Percentiles rank a stretch among this genome's conserved stretches.
Evolutionary conservation across 768 basidiomycete species (phyloP).

Genomic region (Tephrocybe rancida): DNA sequence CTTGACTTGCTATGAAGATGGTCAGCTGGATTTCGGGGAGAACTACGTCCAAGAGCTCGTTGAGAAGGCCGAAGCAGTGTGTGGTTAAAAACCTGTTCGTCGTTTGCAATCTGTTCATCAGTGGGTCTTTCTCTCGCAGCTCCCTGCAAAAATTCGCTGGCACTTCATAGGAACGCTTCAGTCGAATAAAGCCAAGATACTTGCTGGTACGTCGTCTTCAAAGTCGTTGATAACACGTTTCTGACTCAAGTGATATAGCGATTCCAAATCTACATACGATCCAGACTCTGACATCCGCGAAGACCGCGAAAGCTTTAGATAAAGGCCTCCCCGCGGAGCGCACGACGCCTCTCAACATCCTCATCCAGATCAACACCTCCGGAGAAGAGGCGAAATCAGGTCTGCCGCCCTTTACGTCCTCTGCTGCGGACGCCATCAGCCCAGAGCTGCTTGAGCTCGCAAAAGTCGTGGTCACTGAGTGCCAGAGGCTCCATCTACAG

Average conservation of each 20-base stretch:
- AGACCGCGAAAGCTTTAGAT: slow-evolving; percentile 79
- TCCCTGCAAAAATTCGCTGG: slow-evolving; percentile 91
- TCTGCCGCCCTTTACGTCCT: slow-evolving; percentile 55
- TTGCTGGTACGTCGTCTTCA: slow-evolving; percentile 61
- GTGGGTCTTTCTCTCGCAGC: slow-evolving; percentile 41
- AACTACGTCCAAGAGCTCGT: slow-evolving; percentile 95
- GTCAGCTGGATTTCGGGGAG: slow-evolving; percentile 93
- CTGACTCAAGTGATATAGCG: slow-evolving; percentile 43
- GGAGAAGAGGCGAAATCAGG: slow-evolving; percentile 93
- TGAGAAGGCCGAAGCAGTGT: slow-evolving; percentile 77
- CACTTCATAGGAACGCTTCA: slow-evolving; percentile 96
- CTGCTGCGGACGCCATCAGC: slow-evolving; percentile 27
- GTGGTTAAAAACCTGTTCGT: slow-evolving; percentile 13
- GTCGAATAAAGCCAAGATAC: slow-evolving; percentile 90
- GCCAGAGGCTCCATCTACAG: slow-evolving; percentile 74
- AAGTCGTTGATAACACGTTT: neutral
- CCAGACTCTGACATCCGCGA: slow-evolving; percentile 84
- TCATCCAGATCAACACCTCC: slow-evolving; percentile 95
- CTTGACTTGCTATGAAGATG: slow-evolving; percentile 75
- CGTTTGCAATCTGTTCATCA: slow-evolving; percentile 1
- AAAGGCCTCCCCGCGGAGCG: slow-evolving; percentile 67
- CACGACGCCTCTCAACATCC: slow-evolving; percentile 67
- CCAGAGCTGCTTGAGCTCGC: slow-evolving; percentile 71
- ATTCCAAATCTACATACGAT: slow-evolving; percentile 87
- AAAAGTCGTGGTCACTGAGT: slow-evolving; percentile 65